phyloP scores from a whole-genome alignment of 768 basidiomycete genomes.

The Trametes cinnabarina region DNA sequence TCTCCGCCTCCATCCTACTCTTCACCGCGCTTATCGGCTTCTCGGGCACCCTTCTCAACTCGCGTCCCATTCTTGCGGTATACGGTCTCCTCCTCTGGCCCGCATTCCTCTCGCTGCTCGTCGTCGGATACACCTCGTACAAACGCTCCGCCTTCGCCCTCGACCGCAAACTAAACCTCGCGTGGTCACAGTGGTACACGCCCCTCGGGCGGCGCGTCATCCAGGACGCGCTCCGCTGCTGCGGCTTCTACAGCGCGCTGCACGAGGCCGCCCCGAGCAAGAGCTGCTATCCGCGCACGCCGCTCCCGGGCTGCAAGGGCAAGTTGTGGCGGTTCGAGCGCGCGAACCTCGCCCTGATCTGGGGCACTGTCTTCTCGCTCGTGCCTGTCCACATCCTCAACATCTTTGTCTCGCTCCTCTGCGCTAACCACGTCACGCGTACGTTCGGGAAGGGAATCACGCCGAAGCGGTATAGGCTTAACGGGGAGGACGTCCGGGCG shows the following conservation, averaged over 20 bases:
- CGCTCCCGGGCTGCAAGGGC: conserved; percentile 67
- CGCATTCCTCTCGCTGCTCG: conserved; percentile 51
- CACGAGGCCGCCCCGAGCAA: conserved; percentile 59
- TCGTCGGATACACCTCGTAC: conserved; percentile 65
- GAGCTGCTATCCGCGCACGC: conserved; percentile 58
- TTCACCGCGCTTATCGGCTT: conserved; percentile 60
- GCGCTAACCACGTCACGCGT: conserved; percentile 63
- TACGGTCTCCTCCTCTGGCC: conserved; percentile 72
- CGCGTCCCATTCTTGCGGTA: conserved; percentile 62
- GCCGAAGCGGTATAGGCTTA: conserved; percentile 58
- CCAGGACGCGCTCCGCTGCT: conserved; percentile 63
- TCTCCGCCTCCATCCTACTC: conserved; percentile 54
- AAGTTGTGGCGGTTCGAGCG: conserved; percentile 55
- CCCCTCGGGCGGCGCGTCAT: conserved; percentile 51
- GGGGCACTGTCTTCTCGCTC: conserved; percentile 52
- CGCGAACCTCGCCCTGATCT: conserved; percentile 44
- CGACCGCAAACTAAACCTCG: conserved; percentile 62
- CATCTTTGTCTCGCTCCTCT: conserved; percentile 58
- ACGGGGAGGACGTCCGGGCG: conserved; percentile 41
- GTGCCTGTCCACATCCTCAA: conserved; percentile 60
- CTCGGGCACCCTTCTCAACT: conserved; percentile 61
- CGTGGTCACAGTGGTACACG: conserved; percentile 66
- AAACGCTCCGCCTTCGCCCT: conserved; percentile 58
- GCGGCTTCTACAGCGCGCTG: conserved; percentile 60
- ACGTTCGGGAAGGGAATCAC: conserved; percentile 65